Evolutionary conservation across 495 filamentous ascomycete species (phyloP).

Genomic region (Pyrenopolyporus hunteri): DNA sequence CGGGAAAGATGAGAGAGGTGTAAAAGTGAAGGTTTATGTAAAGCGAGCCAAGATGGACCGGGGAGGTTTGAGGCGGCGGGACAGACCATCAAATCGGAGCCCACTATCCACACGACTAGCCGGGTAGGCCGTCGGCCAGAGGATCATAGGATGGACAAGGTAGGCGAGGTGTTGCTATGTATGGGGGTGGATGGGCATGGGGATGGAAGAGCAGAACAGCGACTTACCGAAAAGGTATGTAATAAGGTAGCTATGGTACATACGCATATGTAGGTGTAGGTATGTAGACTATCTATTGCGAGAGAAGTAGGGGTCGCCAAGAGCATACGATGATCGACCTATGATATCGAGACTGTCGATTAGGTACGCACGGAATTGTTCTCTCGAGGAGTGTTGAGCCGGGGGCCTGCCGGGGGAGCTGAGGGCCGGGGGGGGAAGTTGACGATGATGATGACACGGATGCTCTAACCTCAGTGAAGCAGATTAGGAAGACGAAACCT

Average conservation of each 20-base stretch:
- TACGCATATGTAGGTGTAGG: constrained; percentile 6
- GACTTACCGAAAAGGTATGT: constrained; percentile 19
- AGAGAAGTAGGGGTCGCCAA: constrained; percentile 18
- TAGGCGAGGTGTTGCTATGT: constrained; percentile 8
- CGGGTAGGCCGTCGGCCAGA: constrained; percentile 23
- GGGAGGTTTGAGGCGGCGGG: constrained; percentile 46
- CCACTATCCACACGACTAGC: constrained; percentile 41
- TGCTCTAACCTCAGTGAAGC: constrained; percentile 34
- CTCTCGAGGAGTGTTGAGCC: constrained; percentile 4
- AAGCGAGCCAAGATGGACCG: constrained; percentile 41
- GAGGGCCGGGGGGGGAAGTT: neutral
- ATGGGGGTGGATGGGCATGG: neutral
- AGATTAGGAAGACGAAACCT: constrained; percentile 29
- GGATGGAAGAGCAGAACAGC: constrained; percentile 9
- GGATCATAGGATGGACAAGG: constrained; percentile 20
- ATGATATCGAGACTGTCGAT: constrained; percentile 32
- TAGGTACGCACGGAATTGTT: neutral
- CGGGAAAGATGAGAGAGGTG: constrained; percentile 36
- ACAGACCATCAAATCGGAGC: constrained; percentile 44
- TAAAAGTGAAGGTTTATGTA: constrained; percentile 45
- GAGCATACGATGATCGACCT: constrained; percentile 37
- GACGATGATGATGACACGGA: constrained; percentile 18
- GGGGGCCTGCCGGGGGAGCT: neutral
- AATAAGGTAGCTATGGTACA: neutral
- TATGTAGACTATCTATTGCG: constrained; percentile 5